These are phyloP conservation scores for Trichomonascaceae sp. DNA, from an alignment of 1,139 yeast species.

Conservation along the genomic window DNA sequence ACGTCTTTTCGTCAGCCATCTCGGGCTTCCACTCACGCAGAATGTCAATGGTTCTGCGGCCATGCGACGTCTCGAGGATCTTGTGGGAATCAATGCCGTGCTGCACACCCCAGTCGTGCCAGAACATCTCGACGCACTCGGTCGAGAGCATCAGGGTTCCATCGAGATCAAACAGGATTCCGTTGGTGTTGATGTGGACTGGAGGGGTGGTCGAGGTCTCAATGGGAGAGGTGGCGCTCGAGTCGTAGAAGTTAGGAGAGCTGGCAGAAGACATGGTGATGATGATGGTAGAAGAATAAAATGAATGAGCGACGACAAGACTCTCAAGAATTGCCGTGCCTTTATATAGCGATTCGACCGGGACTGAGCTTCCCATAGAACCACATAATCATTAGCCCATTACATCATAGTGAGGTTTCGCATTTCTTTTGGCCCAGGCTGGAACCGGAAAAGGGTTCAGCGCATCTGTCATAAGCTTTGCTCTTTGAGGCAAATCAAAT, in stretches of 20 bases:
- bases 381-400: too few relatives aligned
- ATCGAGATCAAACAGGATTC: slow-evolving; percentile 61
- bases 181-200: slow-evolving; percentile 16
- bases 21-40: slow-evolving; percentile 64
- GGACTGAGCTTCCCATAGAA: too few relatives aligned
- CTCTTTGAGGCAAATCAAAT: too few relatives aligned
- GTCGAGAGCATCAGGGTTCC: slow-evolving; percentile 79
- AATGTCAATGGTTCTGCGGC: slow-evolving; percentile 71
- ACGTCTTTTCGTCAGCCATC: slow-evolving; percentile 53
- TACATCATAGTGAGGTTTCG: too few relatives aligned
- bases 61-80: slow-evolving; percentile 65
- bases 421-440: too few relatives aligned
- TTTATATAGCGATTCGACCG: too few relatives aligned
- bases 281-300: neutral
- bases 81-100: slow-evolving; percentile 60
- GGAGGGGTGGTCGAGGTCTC: slow-evolving; percentile 5
- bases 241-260: slow-evolving; percentile 3
- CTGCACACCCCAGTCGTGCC: slow-evolving; percentile 62
- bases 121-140: slow-evolving; percentile 68
- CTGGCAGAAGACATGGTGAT: slow-evolving; percentile 3
- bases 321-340: too few relatives aligned
- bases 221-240: slow-evolving; percentile 5
- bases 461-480: too few relatives aligned
- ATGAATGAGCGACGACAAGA: neutral
- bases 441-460: too few relatives aligned